Evolutionary conservation across 2,329 filamentous ascomycete genomes (phyloP).

Genomic region (Ascochyta clinopodiicola): DNA sequence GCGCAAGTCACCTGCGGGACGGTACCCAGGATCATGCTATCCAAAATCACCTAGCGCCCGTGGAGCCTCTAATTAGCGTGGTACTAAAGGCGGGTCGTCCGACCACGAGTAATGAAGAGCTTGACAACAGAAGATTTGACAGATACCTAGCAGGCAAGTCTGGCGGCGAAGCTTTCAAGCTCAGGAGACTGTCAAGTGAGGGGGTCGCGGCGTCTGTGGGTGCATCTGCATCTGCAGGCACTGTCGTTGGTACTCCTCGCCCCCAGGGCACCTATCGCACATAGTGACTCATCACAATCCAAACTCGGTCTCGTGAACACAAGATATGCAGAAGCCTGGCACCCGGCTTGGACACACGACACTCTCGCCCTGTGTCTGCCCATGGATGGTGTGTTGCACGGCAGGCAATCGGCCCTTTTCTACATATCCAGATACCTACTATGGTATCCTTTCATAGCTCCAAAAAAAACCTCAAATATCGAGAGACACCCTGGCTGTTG

Average conservation of each 20-base stretch:
- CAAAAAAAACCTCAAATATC: neutral
- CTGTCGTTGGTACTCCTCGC: neutral
- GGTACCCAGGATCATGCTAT: neutral
- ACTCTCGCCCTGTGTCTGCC: neutral
- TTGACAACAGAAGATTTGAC: neutral
- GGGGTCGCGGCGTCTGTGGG: neutral
- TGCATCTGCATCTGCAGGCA: neutral
- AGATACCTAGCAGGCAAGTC: neutral
- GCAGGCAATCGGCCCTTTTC: slow-evolving; percentile 7
- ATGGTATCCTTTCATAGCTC: neutral
- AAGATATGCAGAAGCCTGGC: slow-evolving; percentile 4
- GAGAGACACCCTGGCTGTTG: neutral
- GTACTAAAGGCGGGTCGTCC: neutral
- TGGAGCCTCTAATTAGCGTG: slow-evolving; percentile 4
- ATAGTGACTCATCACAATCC: slow-evolving; percentile 14
- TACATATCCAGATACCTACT: neutral
- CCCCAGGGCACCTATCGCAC: neutral
- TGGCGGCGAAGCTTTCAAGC: neutral
- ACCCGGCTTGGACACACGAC: slow-evolving; percentile 5
- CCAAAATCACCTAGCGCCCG: neutral
- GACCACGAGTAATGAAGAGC: slow-evolving; percentile 1
- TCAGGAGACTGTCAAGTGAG: neutral
- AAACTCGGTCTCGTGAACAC: neutral
- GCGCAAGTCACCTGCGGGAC: neutral
- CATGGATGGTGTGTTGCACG: slow-evolving; percentile 2